Evolutionary conservation across 768 basidiomycete species (phyloP).

Genomic region (Collybia sordida): DNA sequence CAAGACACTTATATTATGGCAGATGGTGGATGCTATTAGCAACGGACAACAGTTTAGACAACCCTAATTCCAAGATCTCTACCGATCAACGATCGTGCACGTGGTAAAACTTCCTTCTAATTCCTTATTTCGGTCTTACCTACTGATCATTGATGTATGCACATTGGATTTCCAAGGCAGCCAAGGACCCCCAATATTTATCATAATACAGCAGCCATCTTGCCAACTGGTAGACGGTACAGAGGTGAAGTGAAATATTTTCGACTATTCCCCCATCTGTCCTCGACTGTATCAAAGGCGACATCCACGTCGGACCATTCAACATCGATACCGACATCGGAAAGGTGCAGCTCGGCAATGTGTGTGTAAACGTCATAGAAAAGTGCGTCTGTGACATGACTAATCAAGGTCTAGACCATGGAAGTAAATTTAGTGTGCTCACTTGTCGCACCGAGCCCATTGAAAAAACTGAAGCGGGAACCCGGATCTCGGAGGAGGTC

Average conservation of each 20-base stretch:
- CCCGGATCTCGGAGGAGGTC: conserved; percentile 72
- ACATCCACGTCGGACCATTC: conserved; percentile 84
- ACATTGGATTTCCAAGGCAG: background rate
- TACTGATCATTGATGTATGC: background rate
- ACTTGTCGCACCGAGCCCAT: conserved; percentile 96
- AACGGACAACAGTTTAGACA: too few relatives aligned
- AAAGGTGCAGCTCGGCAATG: conserved; percentile 81
- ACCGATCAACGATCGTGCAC: too few relatives aligned
- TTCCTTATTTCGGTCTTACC: too few relatives aligned
- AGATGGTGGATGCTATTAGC: too few relatives aligned
- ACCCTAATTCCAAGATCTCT: too few relatives aligned
- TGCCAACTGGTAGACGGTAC: conserved; percentile 66
- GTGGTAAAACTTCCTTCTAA: too few relatives aligned
- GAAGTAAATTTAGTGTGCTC: conserved; percentile 25
- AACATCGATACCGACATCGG: conserved; percentile 77
- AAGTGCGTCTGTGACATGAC: conserved; percentile 57
- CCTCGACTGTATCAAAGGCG: conserved; percentile 40
- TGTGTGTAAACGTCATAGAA: conserved; percentile 92
- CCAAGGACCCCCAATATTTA: background rate
- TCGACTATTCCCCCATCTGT: conserved; percentile 75
- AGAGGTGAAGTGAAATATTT: conserved; percentile 77
- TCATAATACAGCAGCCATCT: conserved; percentile 20
- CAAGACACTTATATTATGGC: too few relatives aligned
- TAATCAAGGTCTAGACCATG: conserved; percentile 4
- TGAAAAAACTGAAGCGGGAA: conserved; percentile 93